Percentiles rank a stretch among this genome's conserved stretches.
phyloP scores from a whole-genome alignment of 768 basidiomycete species.

The Sporobolomyces phaffii region DNA sequence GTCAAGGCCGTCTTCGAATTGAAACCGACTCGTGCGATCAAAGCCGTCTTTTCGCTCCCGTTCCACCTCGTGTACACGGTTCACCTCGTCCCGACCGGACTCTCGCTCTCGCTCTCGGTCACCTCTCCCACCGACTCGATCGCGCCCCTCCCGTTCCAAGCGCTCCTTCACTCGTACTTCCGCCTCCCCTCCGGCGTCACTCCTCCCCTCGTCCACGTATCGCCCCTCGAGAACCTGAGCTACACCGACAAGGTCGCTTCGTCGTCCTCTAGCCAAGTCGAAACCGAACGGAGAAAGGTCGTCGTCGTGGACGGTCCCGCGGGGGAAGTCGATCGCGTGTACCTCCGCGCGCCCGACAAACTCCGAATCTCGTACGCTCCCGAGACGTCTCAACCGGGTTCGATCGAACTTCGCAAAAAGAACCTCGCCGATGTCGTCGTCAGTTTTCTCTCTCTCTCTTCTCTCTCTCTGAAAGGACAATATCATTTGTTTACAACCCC shows the following conservation, averaged over 20 bases:
- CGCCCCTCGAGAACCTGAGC: slow-evolving; percentile 58
- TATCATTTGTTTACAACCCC: too few relatives aligned
- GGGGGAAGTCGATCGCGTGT: slow-evolving; percentile 42
- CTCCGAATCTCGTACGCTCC: slow-evolving; percentile 19
- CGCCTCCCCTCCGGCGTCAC: slow-evolving; percentile 47
- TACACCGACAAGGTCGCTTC: slow-evolving; percentile 68
- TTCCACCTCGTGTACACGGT: slow-evolving; percentile 78
- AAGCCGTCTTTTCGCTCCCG: slow-evolving; percentile 56
- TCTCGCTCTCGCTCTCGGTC: slow-evolving; percentile 58
- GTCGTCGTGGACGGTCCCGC: slow-evolving; percentile 57
- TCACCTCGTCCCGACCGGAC: slow-evolving; percentile 63
- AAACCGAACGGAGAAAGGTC: slow-evolving; percentile 48
- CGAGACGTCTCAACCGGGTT: not conserved
- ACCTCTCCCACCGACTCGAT: slow-evolving; percentile 15
- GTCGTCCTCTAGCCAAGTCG: slow-evolving; percentile 51
- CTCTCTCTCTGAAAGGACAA: too few relatives aligned
- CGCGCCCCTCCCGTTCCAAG: slow-evolving; percentile 63
- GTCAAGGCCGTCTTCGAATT: slow-evolving; percentile 61
- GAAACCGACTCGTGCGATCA: slow-evolving; percentile 59
- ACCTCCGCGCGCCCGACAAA: slow-evolving; percentile 34
- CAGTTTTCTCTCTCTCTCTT: not conserved
- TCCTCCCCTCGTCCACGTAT: slow-evolving; percentile 58
- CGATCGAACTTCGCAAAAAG: slow-evolving; percentile 33
- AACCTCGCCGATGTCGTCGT: slow-evolving; percentile 29
- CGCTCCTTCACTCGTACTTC: slow-evolving; percentile 87